phyloP scores from a whole-genome alignment of 1,139 yeast species.

The Magnusiomyces tetraspermus region DNA sequence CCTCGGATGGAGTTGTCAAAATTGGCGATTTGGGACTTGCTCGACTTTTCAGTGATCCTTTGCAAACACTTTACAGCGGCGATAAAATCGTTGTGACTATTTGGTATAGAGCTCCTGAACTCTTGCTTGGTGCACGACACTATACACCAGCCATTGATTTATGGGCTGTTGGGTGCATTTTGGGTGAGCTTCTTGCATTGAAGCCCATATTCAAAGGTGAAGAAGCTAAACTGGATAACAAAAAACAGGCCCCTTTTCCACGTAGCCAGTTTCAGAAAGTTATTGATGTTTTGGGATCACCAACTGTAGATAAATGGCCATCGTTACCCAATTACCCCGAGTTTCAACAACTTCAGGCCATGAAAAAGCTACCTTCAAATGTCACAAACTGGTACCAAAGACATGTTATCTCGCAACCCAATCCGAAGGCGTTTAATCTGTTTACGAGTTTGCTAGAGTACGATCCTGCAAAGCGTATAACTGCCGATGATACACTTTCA shows the following conservation, averaged over 20 bases:
- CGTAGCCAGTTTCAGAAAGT: conserved; percentile 85
- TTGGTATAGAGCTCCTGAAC: conserved; percentile 96
- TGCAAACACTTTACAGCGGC: conserved; percentile 84
- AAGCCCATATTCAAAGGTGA: conserved; percentile 96
- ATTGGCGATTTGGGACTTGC: conserved; percentile 96
- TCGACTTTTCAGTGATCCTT: conserved; percentile 75
- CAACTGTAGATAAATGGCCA: conserved; percentile 68
- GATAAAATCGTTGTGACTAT: conserved; percentile 97
- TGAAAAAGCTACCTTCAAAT: conserved; percentile 58
- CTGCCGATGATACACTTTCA: conserved; percentile 63
- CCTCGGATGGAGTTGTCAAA: conserved; percentile 78
- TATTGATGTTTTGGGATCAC: conserved; percentile 84
- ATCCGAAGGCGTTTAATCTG: conserved; percentile 57
- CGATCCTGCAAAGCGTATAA: conserved; percentile 72
- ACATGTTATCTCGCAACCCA: conserved; percentile 23
- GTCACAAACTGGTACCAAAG: conserved; percentile 65
- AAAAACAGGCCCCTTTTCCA: conserved; percentile 84
- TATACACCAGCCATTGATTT: conserved; percentile 91
- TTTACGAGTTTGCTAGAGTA: conserved; percentile 59
- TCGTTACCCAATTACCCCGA: conserved; percentile 76
- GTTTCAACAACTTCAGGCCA: conserved; percentile 53
- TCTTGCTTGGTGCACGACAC: conserved; percentile 81
- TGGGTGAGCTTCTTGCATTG: conserved; percentile 80
- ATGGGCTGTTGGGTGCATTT: conserved; percentile 96
- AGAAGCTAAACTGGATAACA: conserved; percentile 86